Evolutionary conservation across 2,329 filamentous ascomycete species (phyloP).

Genomic region (Xylariaceae sp.): DNA sequence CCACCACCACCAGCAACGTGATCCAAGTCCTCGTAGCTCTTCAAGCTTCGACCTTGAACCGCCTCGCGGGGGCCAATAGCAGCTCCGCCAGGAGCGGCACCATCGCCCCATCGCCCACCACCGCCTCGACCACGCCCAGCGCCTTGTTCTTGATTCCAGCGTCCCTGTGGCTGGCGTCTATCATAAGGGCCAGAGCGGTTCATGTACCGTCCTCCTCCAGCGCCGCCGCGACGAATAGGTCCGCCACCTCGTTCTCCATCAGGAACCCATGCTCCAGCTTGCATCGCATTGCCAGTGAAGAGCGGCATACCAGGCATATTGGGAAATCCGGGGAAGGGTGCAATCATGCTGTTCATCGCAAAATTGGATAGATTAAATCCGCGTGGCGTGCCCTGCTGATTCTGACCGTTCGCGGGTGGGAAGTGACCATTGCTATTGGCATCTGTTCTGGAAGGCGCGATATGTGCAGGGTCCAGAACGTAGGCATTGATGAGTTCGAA

Average conservation of each 20-base stretch:
- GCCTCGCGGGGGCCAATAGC: conserved; percentile 85
- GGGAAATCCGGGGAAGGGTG: conserved; percentile 56
- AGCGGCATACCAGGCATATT: conserved; percentile 48
- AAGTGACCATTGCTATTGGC: conserved; percentile 96
- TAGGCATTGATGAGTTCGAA: conserved; percentile 90
- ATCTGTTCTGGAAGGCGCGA: conserved; percentile 88
- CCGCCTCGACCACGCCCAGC: conserved; percentile 50
- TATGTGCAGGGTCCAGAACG: conserved; percentile 89
- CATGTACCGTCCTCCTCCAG: conserved; percentile 51
- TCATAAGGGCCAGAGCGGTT: conserved; percentile 72
- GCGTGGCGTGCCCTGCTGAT: conserved; percentile 77
- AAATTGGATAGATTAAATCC: conserved; percentile 84
- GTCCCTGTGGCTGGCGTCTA: conserved; percentile 55
- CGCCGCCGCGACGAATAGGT: conserved; percentile 64
- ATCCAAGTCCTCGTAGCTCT: conserved; percentile 97
- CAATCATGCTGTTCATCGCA: conserved; percentile 54
- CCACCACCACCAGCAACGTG: conserved; percentile 71
- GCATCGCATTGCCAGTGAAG: conserved; percentile 39
- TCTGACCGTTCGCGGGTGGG: conserved; percentile 71
- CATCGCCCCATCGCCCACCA: conserved; percentile 65
- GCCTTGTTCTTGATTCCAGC: conserved; percentile 45
- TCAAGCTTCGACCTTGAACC: conserved; percentile 85
- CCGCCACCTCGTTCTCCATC: conserved; percentile 55
- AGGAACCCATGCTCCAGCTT: conserved; percentile 44
- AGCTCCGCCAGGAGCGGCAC: conserved; percentile 67